A percentile compares a stretch with the other conserved stretches of the same genome.
Conservation (phyloP, 352 stramenopile species). For the Discostella stelligera region DNA sequence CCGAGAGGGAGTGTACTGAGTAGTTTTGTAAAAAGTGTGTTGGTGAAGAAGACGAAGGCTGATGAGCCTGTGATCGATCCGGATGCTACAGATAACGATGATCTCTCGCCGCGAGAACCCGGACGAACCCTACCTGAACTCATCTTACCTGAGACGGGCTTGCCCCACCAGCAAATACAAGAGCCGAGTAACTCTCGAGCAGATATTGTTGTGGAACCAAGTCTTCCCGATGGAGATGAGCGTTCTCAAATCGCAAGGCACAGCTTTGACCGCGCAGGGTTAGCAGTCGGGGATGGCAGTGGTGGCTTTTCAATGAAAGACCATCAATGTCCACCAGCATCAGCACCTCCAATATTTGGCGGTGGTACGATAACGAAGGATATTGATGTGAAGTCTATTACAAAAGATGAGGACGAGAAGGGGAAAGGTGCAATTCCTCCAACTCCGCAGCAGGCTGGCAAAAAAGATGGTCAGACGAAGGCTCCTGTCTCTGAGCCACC, state of each 20-base stretch:
- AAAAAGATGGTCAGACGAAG: slow-evolving; percentile 44
- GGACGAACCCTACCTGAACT: neutral
- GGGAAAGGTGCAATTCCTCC: slow-evolving; percentile 20
- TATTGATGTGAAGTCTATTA: slow-evolving; percentile 18
- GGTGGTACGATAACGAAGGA: slow-evolving; percentile 21
- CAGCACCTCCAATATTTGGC: slow-evolving; percentile 31
- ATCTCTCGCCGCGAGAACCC: neutral
- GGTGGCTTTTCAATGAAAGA: neutral
- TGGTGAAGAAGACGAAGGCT: neutral
- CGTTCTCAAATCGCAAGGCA: neutral
- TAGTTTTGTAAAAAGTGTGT: slow-evolving; percentile 38
- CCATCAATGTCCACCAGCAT: slow-evolving; percentile 26
- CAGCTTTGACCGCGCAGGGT: slow-evolving; percentile 11
- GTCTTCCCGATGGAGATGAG: neutral
- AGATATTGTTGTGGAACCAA: neutral
- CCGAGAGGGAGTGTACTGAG: slow-evolving; percentile 24
- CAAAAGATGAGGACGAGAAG: slow-evolving; percentile 13
- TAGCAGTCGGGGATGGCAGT: neutral
- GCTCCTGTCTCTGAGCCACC: slow-evolving; percentile 52
- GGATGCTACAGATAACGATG: slow-evolving; percentile 1
- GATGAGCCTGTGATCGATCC: neutral
- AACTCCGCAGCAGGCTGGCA: slow-evolving; percentile 21
- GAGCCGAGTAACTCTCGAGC: slow-evolving; percentile 8
- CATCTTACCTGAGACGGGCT: neutral
- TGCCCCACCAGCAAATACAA: slow-evolving; percentile 10